Evolutionary conservation across 2,329 filamentous ascomycete species (phyloP), one percentile per base, ranked within the genome.

Genomic region (Rhinocladiella mackenziei): DNA sequence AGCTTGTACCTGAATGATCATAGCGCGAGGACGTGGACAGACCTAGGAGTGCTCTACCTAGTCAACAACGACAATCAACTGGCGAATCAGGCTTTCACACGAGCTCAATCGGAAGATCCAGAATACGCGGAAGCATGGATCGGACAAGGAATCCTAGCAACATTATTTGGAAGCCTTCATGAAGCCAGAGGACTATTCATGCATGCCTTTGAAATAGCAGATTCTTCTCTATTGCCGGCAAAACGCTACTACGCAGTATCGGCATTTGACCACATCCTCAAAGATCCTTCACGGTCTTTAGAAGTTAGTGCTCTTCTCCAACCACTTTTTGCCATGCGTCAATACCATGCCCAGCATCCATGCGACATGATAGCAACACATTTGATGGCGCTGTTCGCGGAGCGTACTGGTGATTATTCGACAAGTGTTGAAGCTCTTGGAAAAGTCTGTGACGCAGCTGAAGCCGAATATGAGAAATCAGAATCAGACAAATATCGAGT

Each of bases 71-170:
- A 98, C 57, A 65, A 81, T 14, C 77, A 89, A 58, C 74, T 96
- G n/a, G 89, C 92, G 4, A 94, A 94, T 58, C 81, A 89, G 55
- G 83, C 87, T 0, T 97, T 96, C 62, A 89, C 87, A 2, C 78
- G 88, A 51, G 88, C 89, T 3, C 92, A 98, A 63, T 95, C 89
- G 1, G 86, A 86, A 3, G 94, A 98, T 62, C 92, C 94, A 0
- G 91, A 96, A 54, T 95, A 91, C 60, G 82, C 89, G 0, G 81
- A 91, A 59, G 91, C 89, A 11, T 98, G 92, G 94, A 71, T 97
- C 5, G 92, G 92, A 1, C 91, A 97, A 65, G 91, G 87, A 1
- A 75, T 95, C 18, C 76, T 97, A 39, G 89, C 92, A 3, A 73
- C 89, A 11, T 69, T 91, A 19, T 77, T 79, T 37, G 89, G 86